Base-by-base conservation (phyloP, 2,329 filamentous ascomycete genomes). In the Cylindrodendrum hubeiense region DNA sequence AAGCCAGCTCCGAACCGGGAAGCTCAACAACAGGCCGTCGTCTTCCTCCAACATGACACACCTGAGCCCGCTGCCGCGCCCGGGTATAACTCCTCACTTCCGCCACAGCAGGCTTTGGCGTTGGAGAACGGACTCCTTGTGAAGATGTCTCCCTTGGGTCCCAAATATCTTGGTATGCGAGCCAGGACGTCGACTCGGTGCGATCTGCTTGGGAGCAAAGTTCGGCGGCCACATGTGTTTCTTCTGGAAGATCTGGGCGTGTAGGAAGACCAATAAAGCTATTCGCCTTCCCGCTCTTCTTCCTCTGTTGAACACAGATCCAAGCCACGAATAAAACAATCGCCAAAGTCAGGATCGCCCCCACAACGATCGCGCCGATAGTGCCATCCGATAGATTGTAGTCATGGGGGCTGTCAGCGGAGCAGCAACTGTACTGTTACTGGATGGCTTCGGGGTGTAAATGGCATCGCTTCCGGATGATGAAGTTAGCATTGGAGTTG, bases 21-120 rank as follows among this genome's bases (percentile, higher is more conserved):
- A 58, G 41, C 22, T 67, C 63, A 5, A 60, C 53, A 19, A 69
- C 24, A 22, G 46, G 33, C 4, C 63, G 62, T n/a, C 58, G 55
- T 28, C 46, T 50, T 30, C 46, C 46, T 15, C 66, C 65, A 19
- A 74, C 60, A 2, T 73, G 63, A 39, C 67, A 75, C n/a, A 71
- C 61, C 2, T 71, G 66, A 10, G 72, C 72, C 46, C 72, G 72
- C 51, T 70, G 72, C 54, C 67, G 47, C 5, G 69, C 43, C 9
- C 72, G 66, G 26, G 70, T 71, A 28, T 58, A 75, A 37, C 69
- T 75, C 49, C 49, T 67, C 4, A 68, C 57, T 59, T 75, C 72
- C 12, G 72, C 72, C 28, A 75, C 65, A 3, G 72, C 72, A 1
- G 71, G 71, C 51, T 67, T 73, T 8, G 72, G 72, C 8, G 72